Evolutionary conservation across 176 grass and related monocot species (phyloP), one percentile per base, ranked within the genome.

Genomic region (Carex cristatella): DNA sequence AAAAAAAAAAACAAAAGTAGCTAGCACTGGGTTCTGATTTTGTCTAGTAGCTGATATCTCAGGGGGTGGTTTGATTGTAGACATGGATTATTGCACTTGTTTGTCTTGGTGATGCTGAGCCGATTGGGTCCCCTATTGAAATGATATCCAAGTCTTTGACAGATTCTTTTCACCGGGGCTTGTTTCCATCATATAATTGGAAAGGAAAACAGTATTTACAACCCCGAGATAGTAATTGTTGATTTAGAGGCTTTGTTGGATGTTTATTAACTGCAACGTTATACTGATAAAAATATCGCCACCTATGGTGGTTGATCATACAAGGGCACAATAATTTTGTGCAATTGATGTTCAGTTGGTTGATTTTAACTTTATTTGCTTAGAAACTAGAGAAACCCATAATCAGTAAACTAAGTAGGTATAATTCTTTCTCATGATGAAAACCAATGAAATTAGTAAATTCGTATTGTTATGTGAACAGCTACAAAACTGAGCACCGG

Each of bases 11-110:
- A 23, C 23, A 23, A 35, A 35, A 35, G 33, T 1, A 35, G 33
- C 33, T 35, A 35, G 33, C 86, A 2, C 82, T 94, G 71, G 69
- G 31, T 46, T 23, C 30, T 33, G 28, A 13, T 79, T 79, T 46
- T 35, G 10, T 33, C 10, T 5, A 35, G 33, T 3, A 35, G 33
- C 33, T 35, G 33, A 35, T 35, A 35, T 35, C 33, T 35, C 33
- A 23, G 9, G 30, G 33, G 64, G 28, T 31, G 28, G 5, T 66
- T 66, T 66, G 64, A 11, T 66, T 32, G 11, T 66, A 35, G 30
- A 12, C 30, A 13, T 66, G 28, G 3, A 66, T 33, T 66, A 23
- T 23, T 23, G 23, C 23, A 64, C 7, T 64, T 3, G 19, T 64
- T 64, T 64, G 61, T 27, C n/a, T 63, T 63, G n/a, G 61, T 63